Conservation (phyloP, 148 eudicot species). For the Persicaria maculosa region DNA sequence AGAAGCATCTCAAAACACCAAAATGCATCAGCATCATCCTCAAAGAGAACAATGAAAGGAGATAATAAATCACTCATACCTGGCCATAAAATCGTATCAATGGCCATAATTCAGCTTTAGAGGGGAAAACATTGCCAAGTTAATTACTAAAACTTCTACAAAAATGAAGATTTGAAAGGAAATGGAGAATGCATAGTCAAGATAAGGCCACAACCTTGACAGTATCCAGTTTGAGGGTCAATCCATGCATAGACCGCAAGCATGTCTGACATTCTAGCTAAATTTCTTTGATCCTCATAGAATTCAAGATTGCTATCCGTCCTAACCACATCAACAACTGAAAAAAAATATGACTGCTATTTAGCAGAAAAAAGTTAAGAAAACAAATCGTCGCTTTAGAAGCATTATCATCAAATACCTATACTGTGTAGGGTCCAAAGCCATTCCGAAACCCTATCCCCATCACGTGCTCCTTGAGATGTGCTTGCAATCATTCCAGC, state of each 20-base stretch:
- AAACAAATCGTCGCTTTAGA: neutral
- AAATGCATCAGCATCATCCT: constrained; percentile 96
- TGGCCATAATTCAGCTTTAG: neutral
- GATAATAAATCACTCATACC: constrained; percentile 98
- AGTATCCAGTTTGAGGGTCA: constrained; percentile 95
- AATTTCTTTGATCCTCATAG: constrained; percentile 77
- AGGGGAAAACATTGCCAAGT: neutral
- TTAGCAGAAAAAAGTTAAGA: constrained; percentile 10
- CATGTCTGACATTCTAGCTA: constrained; percentile 97
- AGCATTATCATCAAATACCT: constrained; percentile 30
- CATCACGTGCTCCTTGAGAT: constrained; percentile 34
- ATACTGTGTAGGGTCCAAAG: constrained; percentile 96
- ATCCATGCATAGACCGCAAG: constrained; percentile 99
- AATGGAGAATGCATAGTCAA: neutral
- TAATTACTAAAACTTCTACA: neutral
- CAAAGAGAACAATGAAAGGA: constrained; percentile 91
- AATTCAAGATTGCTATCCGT: constrained; percentile 90
- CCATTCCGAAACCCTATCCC: constrained; percentile 89
- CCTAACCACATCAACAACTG: constrained; percentile 98
- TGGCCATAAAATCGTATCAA: constrained; percentile 21
- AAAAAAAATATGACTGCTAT: constrained; percentile 17
- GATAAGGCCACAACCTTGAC: constrained; percentile 66
- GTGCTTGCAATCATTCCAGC: constrained; percentile 30
- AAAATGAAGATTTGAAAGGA: neutral
- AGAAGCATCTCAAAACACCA: constrained; percentile 99